phyloP scores from a whole-genome alignment of 2,329 filamentous ascomycete species.

The Chrysoporthe austroafricana region DNA sequence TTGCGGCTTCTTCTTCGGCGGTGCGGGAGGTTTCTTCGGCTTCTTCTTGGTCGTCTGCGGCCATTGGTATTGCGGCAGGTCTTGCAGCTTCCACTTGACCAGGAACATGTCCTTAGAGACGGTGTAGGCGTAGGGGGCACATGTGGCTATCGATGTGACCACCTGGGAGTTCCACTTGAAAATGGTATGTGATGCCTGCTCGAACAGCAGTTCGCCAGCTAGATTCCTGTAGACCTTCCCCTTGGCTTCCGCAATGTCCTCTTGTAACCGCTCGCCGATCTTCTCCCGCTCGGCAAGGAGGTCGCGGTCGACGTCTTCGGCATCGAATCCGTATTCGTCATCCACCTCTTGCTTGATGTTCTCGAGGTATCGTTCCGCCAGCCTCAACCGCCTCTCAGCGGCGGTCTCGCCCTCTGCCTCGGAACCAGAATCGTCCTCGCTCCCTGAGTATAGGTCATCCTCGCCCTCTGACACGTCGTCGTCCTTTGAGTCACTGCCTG shows the following conservation, averaged over 20 bases:
- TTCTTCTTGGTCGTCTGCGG: conserved; percentile 62
- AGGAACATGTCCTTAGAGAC: conserved; percentile 83
- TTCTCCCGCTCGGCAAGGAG: conserved; percentile 88
- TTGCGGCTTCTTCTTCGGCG: conserved; percentile 64
- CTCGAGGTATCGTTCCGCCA: conserved; percentile 91
- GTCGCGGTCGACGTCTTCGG: conserved; percentile 89
- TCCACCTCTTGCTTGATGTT: conserved; percentile 80
- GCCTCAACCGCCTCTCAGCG: conserved; percentile 80
- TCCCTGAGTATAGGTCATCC: conserved; percentile 37
- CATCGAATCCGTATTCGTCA: conserved; percentile 87
- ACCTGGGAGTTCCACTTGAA: conserved; percentile 79
- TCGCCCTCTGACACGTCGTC: conserved; percentile 49
- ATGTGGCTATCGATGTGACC: conserved; percentile 79
- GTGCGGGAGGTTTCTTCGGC: conserved; percentile 60
- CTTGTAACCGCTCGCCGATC: conserved; percentile 85
- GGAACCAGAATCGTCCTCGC: conserved; percentile 66
- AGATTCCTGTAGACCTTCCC: conserved; percentile 85
- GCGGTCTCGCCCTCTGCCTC: conserved; percentile 85
- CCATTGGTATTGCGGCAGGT: conserved; percentile 63
- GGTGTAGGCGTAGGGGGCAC: conserved; percentile 82
- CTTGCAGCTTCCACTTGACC: conserved; percentile 87
- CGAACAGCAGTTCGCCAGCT: conserved; percentile 72
- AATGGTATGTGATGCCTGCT: conserved; percentile 66
- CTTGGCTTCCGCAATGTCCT: conserved; percentile 91
- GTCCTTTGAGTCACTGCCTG: conserved; percentile 77